Conservation (phyloP, 495 filamentous ascomycete genomes). For the Aspergillus leporis region DNA sequence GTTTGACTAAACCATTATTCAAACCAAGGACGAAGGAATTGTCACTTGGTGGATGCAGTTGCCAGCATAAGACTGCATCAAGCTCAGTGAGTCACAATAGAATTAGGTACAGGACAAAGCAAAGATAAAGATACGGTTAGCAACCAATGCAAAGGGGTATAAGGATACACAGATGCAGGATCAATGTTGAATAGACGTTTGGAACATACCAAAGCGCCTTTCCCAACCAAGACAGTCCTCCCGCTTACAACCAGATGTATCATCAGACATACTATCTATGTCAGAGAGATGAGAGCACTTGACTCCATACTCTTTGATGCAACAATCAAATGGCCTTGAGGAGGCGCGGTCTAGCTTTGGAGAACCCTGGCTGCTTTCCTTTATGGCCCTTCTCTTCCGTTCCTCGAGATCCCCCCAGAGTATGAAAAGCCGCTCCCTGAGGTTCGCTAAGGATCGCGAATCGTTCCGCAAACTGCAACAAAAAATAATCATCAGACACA, state of each 20-base stretch:
- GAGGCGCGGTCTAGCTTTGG: constrained; percentile 20
- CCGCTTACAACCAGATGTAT: constrained; percentile 27
- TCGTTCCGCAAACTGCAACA: constrained; percentile 56
- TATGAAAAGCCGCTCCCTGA: constrained; percentile 72
- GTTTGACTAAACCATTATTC: neutral
- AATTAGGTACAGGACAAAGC: neutral
- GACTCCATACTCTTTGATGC: constrained; percentile 57
- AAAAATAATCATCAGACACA: constrained; percentile 3
- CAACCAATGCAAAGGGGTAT: too few species aligned
- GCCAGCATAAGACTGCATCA: neutral
- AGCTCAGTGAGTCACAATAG: neutral
- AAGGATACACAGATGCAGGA: too few species aligned
- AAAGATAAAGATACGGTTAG: too few species aligned
- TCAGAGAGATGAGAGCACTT: constrained; percentile 31
- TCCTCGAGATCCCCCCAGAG: constrained; percentile 91
- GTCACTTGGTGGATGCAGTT: neutral
- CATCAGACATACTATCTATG: constrained; percentile 18
- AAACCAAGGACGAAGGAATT: neutral
- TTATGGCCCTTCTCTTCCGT: constrained; percentile 39
- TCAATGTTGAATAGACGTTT: constrained; percentile 42
- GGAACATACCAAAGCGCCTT: constrained; percentile 50
- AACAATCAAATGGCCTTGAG: constrained; percentile 38
- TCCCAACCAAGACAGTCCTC: constrained; percentile 49
- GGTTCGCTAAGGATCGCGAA: constrained; percentile 36
- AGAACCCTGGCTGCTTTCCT: neutral